Evolutionary conservation across 768 basidiomycete species (phyloP), one percentile per base, ranked within the genome.

Genomic region (Psilocybe cubensis): DNA sequence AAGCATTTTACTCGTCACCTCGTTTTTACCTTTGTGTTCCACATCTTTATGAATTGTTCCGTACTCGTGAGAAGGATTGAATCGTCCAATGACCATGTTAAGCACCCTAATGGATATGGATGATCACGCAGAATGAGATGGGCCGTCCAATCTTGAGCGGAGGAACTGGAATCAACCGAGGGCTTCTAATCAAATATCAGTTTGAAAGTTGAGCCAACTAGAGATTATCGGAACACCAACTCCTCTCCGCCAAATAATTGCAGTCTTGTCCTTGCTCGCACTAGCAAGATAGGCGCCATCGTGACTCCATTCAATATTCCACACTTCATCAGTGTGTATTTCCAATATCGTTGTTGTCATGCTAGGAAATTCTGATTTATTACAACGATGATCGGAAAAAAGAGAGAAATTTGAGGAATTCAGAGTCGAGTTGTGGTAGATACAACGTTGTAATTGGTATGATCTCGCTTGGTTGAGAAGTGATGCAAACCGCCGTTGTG

Each of bases 281-380:
- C 88, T 95, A 27, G 96, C 97, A 48, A 99, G 78, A 65, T 82
- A 87, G 47, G 74, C 72, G 2, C 97, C 97, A 68, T 89, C 87
- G 64, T 92, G 92, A 72, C 94, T 96, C 96, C 96, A 99, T 69
- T 89, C 90, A 57, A 98, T 73, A 68, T 91, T 87, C 96, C 96
- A 98, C 41, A 99, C 95, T 70, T 99, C 94, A 68, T 98, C 93
- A 10, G 79, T 82, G 72, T 98, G 96, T 27, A 88, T 92, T 43
- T 87, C 83, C 57, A 98, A 76, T 50, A 95, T 88, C 23, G 90
- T 88, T 3, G 93, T 95, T 11, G 92, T 95, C 23, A 89, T 78
- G 43, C 84, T 83, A 6, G 97, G 97, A 74, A 99, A 98, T 38
- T 83, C 83, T 24, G 84, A 82, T 66, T 88, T 83, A 59, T 87